Evolutionary conservation across 768 basidiomycete genomes (phyloP).

Genomic region (Tricholoma sp.): DNA sequence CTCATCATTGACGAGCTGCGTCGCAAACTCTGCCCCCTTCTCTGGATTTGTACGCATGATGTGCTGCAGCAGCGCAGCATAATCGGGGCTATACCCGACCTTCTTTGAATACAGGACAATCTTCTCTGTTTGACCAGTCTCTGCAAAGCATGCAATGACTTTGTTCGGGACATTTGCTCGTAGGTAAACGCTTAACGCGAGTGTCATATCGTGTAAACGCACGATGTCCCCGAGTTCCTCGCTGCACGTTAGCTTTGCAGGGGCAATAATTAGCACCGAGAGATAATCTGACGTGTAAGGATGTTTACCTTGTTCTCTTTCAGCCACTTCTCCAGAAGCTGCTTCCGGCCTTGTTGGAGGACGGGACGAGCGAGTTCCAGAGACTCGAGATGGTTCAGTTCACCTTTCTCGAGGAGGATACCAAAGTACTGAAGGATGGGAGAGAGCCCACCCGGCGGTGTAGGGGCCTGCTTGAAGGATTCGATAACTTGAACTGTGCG

Average conservation of each 20-base stretch:
- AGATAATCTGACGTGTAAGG: background rate
- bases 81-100: slow-evolving; percentile 91
- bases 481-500: slow-evolving; percentile 95
- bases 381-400: slow-evolving; percentile 94
- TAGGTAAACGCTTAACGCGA: slow-evolving; percentile 95
- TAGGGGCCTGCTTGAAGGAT: slow-evolving; percentile 94
- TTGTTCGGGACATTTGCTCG: slow-evolving; percentile 98
- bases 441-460: slow-evolving; percentile 82
- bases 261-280: background rate
- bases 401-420: slow-evolving; percentile 96
- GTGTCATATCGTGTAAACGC: slow-evolving; percentile 90
- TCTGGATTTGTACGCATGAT: slow-evolving; percentile 95
- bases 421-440: slow-evolving; percentile 99
- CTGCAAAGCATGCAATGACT: slow-evolving; percentile 98
- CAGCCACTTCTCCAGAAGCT: slow-evolving; percentile 96
- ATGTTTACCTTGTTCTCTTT: slow-evolving; percentile 92
- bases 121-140: slow-evolving; percentile 98
- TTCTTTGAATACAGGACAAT: slow-evolving; percentile 98
- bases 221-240: slow-evolving; percentile 99
- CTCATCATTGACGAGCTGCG: slow-evolving; percentile 91
- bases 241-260: slow-evolving; percentile 85
- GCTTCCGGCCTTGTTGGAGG: slow-evolving; percentile 92
- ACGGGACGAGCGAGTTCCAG: slow-evolving; percentile 95
- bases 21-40: slow-evolving; percentile 98
- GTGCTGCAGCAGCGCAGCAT: slow-evolving; percentile 87